Evolutionary conservation across 1,284 basidiomycete species (phyloP), one percentile per base, ranked within the genome.

Genomic region (Pyrrhoderma lamaoense): DNA sequence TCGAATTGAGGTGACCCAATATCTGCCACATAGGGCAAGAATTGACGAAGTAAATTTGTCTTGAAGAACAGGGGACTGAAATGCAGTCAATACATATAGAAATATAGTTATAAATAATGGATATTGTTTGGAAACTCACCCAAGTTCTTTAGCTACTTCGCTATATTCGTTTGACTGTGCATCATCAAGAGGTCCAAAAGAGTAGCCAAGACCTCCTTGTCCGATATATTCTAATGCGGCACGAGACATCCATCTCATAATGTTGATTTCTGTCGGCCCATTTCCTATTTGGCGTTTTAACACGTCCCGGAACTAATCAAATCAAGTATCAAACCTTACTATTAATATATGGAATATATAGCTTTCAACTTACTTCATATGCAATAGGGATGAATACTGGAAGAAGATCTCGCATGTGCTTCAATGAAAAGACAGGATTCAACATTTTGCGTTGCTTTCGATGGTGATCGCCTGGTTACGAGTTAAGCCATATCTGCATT

Each of bases 351-450:
- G 11, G 11, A 37, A 37, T 11, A 37, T 37, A 9, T 16, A 37
- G 16, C 35, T 37, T 11, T 16, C 35, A 40, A 11, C 27, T 31
- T 5, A 65, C 63, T 46, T 61, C 40, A 27, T 62, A 42, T 1
- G 62, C 57, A 23, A 65, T 59, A 14, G 59, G 55, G 46, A 61
- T 57, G 45, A 65, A 63, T 18, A 63, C 49, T 2, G 64, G 63
- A 2, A 62, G 54, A 37, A 65, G 37, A 8, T 58, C 57, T 3
- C 64, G 60, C 27, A 66, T 56, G 47, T 64, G 59, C 19, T 57
- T 59, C 8, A 59, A 56, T 2, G 64, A 62, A 50, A 67, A 67
- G 21, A 64, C 62, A 1, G 65, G 64, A 31, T 58, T 64, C 14
- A 67, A 58, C 54, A 67, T 59, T 51, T 63, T 62, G 8, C 61